A percentile compares a stretch with the other conserved stretches of the same genome.
Evolutionary conservation across 2,329 filamentous ascomycete genomes (phyloP).

Genomic region (Exophiala oligosperma): DNA sequence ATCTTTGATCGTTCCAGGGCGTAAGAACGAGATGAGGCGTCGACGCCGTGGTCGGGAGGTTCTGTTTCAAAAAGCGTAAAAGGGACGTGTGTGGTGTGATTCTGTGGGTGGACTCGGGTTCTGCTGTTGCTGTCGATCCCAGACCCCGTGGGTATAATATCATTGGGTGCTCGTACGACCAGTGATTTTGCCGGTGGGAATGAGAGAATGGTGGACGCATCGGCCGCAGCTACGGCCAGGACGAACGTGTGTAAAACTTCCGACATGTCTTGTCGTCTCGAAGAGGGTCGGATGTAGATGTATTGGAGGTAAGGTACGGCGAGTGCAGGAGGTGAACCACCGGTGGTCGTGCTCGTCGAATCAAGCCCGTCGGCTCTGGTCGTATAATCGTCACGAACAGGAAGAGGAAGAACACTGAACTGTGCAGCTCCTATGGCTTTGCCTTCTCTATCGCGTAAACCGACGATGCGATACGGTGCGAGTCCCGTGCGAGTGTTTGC

Average conservation of each 20-base stretch:
- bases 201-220: slow-evolving; percentile 11
- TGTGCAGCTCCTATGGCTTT: slow-evolving; percentile 27
- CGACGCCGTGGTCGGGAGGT: slow-evolving; percentile 23
- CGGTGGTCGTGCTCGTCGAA: too few species aligned
- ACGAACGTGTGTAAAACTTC: slow-evolving; percentile 29
- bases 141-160: too few species aligned
- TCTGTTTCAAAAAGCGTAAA: slow-evolving; percentile 29
- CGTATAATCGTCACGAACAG: neutral
- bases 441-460: slow-evolving; percentile 20
- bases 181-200: neutral
- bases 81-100: slow-evolving; percentile 9
- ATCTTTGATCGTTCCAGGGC: slow-evolving; percentile 23
- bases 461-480: slow-evolving; percentile 26
- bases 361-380: too few species aligned
- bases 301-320: slow-evolving; percentile 29
- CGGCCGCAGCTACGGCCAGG: slow-evolving; percentile 23
- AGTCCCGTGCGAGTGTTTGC: slow-evolving; percentile 11
- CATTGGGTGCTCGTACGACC: neutral
- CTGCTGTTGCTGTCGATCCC: too few species aligned
- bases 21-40: slow-evolving; percentile 14
- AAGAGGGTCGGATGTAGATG: slow-evolving; percentile 24
- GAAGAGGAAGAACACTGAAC: slow-evolving; percentile 24
- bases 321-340: neutral
- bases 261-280: slow-evolving; percentile 28
- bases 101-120: too few species aligned